Conservation (phyloP, 2,329 filamentous ascomycete species). For the Cercospora sesami region DNA sequence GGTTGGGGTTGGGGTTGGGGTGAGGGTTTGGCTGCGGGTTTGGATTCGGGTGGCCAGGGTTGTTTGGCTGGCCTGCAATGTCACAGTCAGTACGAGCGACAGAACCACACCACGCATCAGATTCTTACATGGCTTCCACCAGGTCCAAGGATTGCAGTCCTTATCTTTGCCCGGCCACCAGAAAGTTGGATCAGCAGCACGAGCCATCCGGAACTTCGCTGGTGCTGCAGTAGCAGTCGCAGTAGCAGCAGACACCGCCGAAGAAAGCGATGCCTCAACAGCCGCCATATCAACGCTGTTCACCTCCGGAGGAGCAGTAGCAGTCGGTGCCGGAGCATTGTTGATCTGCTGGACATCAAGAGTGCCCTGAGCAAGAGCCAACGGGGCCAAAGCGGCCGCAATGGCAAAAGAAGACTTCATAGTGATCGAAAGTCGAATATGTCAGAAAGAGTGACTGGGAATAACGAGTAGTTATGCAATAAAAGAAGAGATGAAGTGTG, state of each 20-base stretch:
- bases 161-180: background rate
- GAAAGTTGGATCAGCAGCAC: slow-evolving; percentile 15
- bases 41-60: background rate
- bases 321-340: slow-evolving; percentile 15
- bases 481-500: background rate
- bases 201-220: slow-evolving; percentile 17
- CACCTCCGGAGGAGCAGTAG: slow-evolving; percentile 16
- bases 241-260: slow-evolving; percentile 8
- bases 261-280: slow-evolving; percentile 11
- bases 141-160: background rate
- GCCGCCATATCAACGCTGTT: slow-evolving; percentile 11
- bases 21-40: background rate
- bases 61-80: background rate
- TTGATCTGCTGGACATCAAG: slow-evolving; percentile 10
- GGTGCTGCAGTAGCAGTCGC: slow-evolving; percentile 5
- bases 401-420: slow-evolving; percentile 13
- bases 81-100: background rate
- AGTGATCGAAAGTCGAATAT: background rate
- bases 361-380: slow-evolving; percentile 9
- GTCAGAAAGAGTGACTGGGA: background rate
- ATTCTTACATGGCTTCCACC: slow-evolving; percentile 1
- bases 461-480: background rate
- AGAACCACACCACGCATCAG: background rate
- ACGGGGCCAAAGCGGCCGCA: slow-evolving; percentile 12
- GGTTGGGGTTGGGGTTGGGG: background rate